Evolutionary conservation across 176 grass and related monocot species (phyloP), one percentile per base, ranked within the genome.

Genomic region (Lolium multiflorum): DNA sequence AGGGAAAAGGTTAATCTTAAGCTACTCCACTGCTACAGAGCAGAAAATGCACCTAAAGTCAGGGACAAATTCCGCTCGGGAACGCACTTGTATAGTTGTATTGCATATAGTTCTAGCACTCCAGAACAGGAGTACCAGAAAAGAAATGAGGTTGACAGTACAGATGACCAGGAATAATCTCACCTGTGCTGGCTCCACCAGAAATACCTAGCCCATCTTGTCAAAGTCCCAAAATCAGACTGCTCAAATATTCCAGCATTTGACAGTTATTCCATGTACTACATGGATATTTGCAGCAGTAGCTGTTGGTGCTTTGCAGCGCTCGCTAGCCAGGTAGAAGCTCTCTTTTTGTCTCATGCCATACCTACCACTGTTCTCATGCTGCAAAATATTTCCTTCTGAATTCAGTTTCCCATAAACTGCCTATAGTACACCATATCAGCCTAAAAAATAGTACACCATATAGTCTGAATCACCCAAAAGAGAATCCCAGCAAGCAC

Each of bases 401-500:
- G 38, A 47, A 71, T 69, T 49, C 24, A 81, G 49, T 67, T 66
- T 25, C 57, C 63, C 62, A 71, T 62, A 31, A 6, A 76, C 48
- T 88, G 85, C 81, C 81, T 56, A 83, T 81, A 59, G 81, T 91
- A 88, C 76, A 88, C 81, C 75, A 86, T 67, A 76, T 88, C 74
- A 76, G 74, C 74, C 74, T 76, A 15, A 76, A 18, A 54, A 52
- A 83, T 84, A 41, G 81, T 88, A 88, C 76, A 85, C 68, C 81
- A 82, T 59, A 68, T 85, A 38, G 54, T 88, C 86, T 85, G 89
- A 91, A 70, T 76, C 44, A 76, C 80, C 67, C 76, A 88, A 56
- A 79, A 80, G 80, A 92, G 87, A 92, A 89, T 87, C 82, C 84
- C 49, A 55, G 74, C 50, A 11, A 31, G 49, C 74, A 55, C 49